Percentiles rank a stretch among this genome's conserved stretches.
Conservation (phyloP, 768 basidiomycete species). For the Tricholoma terreum region DNA sequence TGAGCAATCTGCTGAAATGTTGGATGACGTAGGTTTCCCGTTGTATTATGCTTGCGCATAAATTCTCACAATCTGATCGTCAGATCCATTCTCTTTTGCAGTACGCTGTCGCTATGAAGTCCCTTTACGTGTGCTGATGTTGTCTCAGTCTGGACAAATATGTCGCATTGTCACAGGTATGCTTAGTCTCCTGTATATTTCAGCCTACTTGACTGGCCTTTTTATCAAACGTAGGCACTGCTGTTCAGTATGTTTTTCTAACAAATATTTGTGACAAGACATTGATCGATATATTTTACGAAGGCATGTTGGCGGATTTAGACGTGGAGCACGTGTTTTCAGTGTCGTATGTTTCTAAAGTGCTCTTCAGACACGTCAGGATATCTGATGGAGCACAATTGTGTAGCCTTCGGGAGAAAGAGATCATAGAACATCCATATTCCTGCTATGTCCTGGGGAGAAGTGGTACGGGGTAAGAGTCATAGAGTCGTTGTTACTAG, state of each 20-base stretch:
- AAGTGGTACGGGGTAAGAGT: constrained; percentile 67
- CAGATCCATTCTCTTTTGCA: constrained; percentile 60
- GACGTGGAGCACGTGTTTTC: constrained; percentile 45
- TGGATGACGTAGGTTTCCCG: not conserved
- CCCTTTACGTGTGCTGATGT: constrained; percentile 1
- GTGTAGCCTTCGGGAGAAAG: constrained; percentile 43
- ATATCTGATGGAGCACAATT: not conserved
- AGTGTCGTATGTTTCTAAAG: constrained; percentile 33
- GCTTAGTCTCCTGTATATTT: constrained; percentile 8
- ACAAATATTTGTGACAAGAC: not conserved
- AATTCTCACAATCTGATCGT: not conserved
- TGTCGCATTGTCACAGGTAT: constrained; percentile 38
- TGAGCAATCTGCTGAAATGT: not conserved
- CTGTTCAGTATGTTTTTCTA: constrained; percentile 31
- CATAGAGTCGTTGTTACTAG: not conserved
- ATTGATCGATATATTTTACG: not conserved
- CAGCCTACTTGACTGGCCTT: not conserved
- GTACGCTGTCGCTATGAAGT: constrained; percentile 30
- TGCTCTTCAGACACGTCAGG: not conserved
- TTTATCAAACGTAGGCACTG: constrained; percentile 22
- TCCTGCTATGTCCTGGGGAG: constrained; percentile 69
- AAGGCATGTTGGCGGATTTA: constrained; percentile 50
- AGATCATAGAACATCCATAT: constrained; percentile 54
- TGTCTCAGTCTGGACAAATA: constrained; percentile 43
- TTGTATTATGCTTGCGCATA: no score